Percentiles rank a stretch among this genome's conserved stretches.
Conservation (phyloP, 2,329 filamentous ascomycete genomes). For the Claviceps monticola region DNA sequence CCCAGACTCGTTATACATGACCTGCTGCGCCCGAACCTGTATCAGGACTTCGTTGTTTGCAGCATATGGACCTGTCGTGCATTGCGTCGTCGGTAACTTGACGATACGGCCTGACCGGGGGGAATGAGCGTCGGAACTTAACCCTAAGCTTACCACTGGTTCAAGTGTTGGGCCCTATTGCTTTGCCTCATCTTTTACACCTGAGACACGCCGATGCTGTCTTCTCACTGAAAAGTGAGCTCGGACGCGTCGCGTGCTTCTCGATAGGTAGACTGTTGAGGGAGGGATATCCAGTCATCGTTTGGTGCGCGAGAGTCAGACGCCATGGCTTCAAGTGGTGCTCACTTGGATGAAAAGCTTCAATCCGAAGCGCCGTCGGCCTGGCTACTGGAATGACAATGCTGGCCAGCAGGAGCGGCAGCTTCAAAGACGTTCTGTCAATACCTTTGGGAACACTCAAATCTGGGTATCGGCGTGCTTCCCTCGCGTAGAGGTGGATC, state of each 20-base stretch:
- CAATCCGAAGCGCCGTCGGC: conserved; percentile 61
- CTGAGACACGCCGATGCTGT: conserved; percentile 17
- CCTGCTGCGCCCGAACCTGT: conserved; percentile 50
- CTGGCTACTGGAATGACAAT: conserved; percentile 48
- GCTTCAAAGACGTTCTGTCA: conserved; percentile 20
- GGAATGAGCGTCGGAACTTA: conserved; percentile 78
- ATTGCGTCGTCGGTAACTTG: conserved; percentile 22
- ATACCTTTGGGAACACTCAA: neutral
- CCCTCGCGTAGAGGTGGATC: conserved; percentile 2
- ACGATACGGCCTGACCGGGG: conserved; percentile 32
- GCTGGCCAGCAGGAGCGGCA: conserved; percentile 33
- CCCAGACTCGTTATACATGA: conserved; percentile 23
- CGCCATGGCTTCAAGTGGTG: conserved; percentile 43
- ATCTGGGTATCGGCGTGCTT: neutral
- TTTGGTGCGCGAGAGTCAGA: conserved; percentile 40
- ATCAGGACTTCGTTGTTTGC: conserved; percentile 36
- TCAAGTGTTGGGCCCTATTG: conserved; percentile 61
- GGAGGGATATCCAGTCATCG: conserved; percentile 43
- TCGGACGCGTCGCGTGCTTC: conserved; percentile 17
- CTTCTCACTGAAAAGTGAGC: conserved; percentile 38
- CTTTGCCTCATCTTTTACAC: conserved; percentile 53
- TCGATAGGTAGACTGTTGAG: conserved; percentile 31
- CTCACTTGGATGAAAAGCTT: conserved; percentile 59
- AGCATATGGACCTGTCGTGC: conserved; percentile 30
- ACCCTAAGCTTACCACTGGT: conserved; percentile 78